Evolutionary conservation across 1,139 yeast species (phyloP), one percentile per base, ranked within the genome.

Genomic region (Chernovozyma aurita): DNA sequence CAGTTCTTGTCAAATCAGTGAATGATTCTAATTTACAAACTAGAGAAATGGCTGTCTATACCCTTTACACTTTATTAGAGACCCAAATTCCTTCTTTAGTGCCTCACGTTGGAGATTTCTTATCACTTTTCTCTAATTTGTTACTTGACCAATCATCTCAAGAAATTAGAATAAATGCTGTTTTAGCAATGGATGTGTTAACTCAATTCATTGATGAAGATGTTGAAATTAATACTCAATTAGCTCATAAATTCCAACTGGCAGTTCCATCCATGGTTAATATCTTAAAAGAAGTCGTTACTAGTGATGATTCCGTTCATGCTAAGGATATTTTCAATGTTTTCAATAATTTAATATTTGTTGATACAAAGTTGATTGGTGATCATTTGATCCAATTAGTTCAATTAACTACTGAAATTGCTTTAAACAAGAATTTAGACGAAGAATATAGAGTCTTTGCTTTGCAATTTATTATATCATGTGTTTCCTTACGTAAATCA

Each of bases 381-480:
- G 85, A 85, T 54, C 75, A 80, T 47, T 70, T 92, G 49, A 65
- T 80, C 37, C 79, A 73, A 41, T 74, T 92, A 51, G 67, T 88
- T 45, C 77, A 79, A 48, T 74, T 87, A 52, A 78, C 88, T 73
- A 66, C 83, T 47, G 87, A 86, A 59, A 78, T 90, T 48, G 78
- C 95, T 26, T 61, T 78, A 41, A 80, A 85, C 61, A 64, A 71
- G 27, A 71, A 71, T 34, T 62, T 85, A 40, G 95, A 86, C 45
- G 88, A 84, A 48, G 97, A 88, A 52, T 74, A 76, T 59, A 80
- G 97, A 65, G 75, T 76, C 42, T 85, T 82, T 53, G 94, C 95
- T 34, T 73, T 94, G 51, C 92, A 85, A 55, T 88, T 88, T 57
- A 75, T 92, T 47, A 82, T 85, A 43, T 78, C 94, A 34, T 83